Percentiles rank a stretch among this genome's conserved stretches.
Evolutionary conservation across 2,329 filamentous ascomycete species (phyloP).

Genomic region (Penicillium sp.): DNA sequence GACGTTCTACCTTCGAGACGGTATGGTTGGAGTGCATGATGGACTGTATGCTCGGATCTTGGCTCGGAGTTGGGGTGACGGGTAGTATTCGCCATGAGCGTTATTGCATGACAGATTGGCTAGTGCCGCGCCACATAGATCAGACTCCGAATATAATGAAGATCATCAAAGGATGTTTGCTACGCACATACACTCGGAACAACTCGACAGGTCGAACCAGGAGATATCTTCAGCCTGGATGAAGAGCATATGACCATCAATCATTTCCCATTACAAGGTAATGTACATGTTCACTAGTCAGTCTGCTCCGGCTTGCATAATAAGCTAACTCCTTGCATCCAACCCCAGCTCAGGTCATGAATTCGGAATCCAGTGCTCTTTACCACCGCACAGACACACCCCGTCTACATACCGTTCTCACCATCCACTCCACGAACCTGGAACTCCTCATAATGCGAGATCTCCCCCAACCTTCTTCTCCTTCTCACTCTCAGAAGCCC

Average conservation of each 20-base stretch:
- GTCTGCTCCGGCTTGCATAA: no score
- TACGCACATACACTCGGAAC: neutral
- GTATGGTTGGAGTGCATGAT: neutral
- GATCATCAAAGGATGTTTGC: neutral
- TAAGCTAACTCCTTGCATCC: no score
- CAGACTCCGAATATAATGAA: neutral
- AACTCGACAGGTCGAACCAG: no score
- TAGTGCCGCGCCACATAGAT: neutral
- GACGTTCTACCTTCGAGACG: no score
- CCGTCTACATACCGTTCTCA: neutral
- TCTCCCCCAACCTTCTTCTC: conserved; percentile 6
- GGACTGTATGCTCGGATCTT: neutral
- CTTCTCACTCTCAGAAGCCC: conserved; percentile 8
- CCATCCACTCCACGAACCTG: neutral
- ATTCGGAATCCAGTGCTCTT: no score
- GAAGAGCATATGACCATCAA: no score
- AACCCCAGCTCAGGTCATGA: no score
- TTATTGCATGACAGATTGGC: neutral
- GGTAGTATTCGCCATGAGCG: neutral
- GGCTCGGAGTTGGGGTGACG: neutral
- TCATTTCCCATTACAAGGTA: no score
- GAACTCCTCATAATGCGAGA: conserved; percentile 10
- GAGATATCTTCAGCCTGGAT: no score
- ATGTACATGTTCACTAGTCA: no score
- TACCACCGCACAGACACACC: no score